Evolutionary conservation across 1,139 yeast genomes (phyloP).

Genomic region (Diutina siamensis): DNA sequence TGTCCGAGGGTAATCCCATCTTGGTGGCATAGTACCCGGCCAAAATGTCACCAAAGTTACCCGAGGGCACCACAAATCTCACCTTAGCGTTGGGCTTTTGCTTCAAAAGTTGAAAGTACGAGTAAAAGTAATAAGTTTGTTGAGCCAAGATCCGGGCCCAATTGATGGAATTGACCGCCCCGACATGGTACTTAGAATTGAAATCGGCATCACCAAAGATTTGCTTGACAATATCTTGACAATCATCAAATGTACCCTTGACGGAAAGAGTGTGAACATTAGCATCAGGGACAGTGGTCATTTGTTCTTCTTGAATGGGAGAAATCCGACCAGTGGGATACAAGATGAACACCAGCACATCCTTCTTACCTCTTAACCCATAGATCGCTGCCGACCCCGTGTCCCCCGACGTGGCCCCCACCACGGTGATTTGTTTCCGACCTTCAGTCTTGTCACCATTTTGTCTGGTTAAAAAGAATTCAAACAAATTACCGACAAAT

Average conservation of each 20-base stretch:
- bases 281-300: conserved; percentile 92
- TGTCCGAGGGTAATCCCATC: conserved; percentile 89
- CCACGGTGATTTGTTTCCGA: conserved; percentile 82
- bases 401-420: conserved; percentile 98
- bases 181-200: conserved; percentile 82
- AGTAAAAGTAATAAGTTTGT: conserved; percentile 88
- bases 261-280: conserved; percentile 94
- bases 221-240: conserved; percentile 92
- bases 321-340: conserved; percentile 97
- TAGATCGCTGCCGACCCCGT: conserved; percentile 99
- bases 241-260: conserved; percentile 93
- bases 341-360: conserved; percentile 87
- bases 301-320: conserved; percentile 95
- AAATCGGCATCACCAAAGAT: conserved; percentile 84
- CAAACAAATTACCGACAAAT: conserved; percentile 93
- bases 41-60: conserved; percentile 94
- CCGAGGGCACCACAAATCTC: conserved; percentile 90
- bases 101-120: conserved; percentile 67
- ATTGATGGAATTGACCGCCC: conserved; percentile 96
- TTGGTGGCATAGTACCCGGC: conserved; percentile 92
- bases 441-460: conserved; percentile 43
- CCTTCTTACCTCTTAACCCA: conserved; percentile 93
- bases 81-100: conserved; percentile 27
- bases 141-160: conserved; percentile 99
- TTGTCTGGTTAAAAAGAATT: conserved; percentile 78